Evolutionary conservation across 768 basidiomycete genomes (phyloP).

Genomic region (Mycena maculata): DNA sequence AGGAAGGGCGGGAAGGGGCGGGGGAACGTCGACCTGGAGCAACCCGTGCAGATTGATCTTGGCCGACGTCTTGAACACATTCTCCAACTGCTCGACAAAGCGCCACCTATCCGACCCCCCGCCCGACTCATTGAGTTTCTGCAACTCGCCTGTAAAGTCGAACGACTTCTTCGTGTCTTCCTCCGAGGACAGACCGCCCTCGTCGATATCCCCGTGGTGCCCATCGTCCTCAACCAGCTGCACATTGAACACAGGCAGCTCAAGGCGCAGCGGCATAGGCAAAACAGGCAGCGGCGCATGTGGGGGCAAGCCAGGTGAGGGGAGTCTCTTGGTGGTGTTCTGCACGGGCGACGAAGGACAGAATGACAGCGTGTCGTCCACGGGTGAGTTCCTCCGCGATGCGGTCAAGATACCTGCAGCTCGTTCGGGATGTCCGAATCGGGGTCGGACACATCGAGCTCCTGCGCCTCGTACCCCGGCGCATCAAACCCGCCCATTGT

Average conservation of each 20-base stretch:
- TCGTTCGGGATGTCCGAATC: conserved; percentile 89
- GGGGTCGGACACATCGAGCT: conserved; percentile 67
- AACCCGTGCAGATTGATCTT: conserved; percentile 50
- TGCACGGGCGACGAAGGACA: conserved; percentile 36
- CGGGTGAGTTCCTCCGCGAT: conserved; percentile 47
- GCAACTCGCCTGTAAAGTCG: conserved; percentile 85
- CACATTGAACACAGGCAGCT: conserved; percentile 56
- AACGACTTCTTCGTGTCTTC: conserved; percentile 84
- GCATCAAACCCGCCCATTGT: conserved; percentile 74
- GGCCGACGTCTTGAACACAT: conserved; percentile 72
- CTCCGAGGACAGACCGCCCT: conserved; percentile 54
- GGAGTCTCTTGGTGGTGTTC: conserved; percentile 35
- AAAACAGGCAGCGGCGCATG: conserved; percentile 50
- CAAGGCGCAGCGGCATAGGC: conserved; percentile 33
- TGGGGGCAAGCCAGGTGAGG: conserved; percentile 59
- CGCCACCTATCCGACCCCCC: conserved; percentile 75
- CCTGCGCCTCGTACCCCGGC: conserved; percentile 56
- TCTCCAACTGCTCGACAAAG: conserved; percentile 87
- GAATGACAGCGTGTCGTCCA: conserved; percentile 56
- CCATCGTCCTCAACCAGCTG: conserved; percentile 60
- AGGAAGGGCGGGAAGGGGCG: no score
- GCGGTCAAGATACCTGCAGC: conserved; percentile 69
- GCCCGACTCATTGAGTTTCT: conserved; percentile 76
- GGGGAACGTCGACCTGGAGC: no score
- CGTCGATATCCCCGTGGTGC: conserved; percentile 54